Evolutionary conservation across 805 yeast genomes (phyloP), one percentile per base, ranked within the genome.

Genomic region (Kurtzmaniella cleridarum): DNA sequence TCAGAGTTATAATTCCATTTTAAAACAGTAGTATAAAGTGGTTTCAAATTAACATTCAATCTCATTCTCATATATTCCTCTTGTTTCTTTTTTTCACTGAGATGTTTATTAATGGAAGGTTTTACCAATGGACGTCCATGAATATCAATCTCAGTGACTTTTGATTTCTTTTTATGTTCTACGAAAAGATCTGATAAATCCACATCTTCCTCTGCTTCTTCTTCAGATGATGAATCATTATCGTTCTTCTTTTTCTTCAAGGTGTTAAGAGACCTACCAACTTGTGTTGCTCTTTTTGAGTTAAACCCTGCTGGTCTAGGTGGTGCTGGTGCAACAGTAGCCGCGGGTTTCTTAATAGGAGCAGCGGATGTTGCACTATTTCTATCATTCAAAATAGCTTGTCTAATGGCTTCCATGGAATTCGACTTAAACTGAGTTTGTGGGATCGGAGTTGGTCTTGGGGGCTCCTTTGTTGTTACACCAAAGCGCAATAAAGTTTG

Each of bases 31-130:
- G 67, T 64, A 55, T 91, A 88, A 5, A 95, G 66, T 2, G 95
- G 89, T 42, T 76, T 79, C 55, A 88, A 60, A 51, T 83, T 86
- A 10, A 89, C 89, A 51, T 83, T 80, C 39, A 91, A 65, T 47
- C 98, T 73, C 46, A 75, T 66, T 47, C 95, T 75, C 90, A 88
- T 86, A 39, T 80, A 66, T 43, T 83, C 83, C 54, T 84, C 90
- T 30, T 81, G 91, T 27, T 67, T 66, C 12, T 73, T 61, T 9
- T 60, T 60, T 14, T 50, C 47, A 40, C 63, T 62, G 23, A 67
- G 53, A 36, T 60, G 67, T 28, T 56, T 61, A 5, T 57, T 46
- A 5, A 41, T 40, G 3, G 44, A 17, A 9, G 34, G 36, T 30
- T 48, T 61, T 5, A 46, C 35, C 5, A 66, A 39, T 3, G 69